phyloP scores from a whole-genome alignment of 78 protist genomes.

The Monosiga brevicollis region DNA sequence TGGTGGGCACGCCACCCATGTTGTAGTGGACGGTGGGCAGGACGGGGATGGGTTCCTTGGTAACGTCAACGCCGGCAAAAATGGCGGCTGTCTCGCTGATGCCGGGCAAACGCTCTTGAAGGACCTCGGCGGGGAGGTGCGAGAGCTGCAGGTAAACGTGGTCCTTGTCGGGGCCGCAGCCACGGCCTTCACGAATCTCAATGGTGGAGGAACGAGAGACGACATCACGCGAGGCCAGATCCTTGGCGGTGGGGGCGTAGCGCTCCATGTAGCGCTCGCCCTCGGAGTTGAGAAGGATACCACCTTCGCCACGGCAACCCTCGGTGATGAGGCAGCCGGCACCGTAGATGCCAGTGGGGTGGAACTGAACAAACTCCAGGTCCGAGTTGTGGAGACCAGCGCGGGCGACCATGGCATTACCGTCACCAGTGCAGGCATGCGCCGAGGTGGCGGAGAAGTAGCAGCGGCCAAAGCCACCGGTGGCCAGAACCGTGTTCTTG shows the following conservation, averaged over 20 bases:
- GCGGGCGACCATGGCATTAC: conserved; percentile 89
- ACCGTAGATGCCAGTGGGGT: conserved; percentile 99
- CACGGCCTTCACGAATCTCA: conserved; percentile 89
- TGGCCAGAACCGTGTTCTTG: conserved; percentile 79
- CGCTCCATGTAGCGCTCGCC: conserved; percentile 98
- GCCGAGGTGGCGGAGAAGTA: conserved; percentile 91
- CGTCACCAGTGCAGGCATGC: conserved; percentile 99
- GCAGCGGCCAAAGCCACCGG: conserved; percentile 76
- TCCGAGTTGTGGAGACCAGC: conserved; percentile 80
- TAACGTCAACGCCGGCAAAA: conserved; percentile 98
- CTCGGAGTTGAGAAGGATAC: conserved; percentile 82
- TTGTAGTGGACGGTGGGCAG: conserved; percentile 98
- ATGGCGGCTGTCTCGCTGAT: conserved; percentile 95
- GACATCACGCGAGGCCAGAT: conserved; percentile 97
- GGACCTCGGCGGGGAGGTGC: conserved; percentile 76
- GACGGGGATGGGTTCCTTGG: conserved; percentile 97
- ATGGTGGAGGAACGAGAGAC: conserved; percentile 95
- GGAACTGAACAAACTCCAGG: conserved; percentile 98
- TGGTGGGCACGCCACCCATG: conserved; percentile 99
- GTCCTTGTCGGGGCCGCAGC: conserved; percentile 49
- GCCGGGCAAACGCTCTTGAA: conserved; percentile 87
- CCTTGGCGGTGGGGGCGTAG: conserved; percentile 97
- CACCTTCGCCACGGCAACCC: conserved; percentile 99
- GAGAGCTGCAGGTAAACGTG: conserved; percentile 90
- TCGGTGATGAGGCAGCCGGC: conserved; percentile 98